Conservation (phyloP, 2,329 filamentous ascomycete species). For the Botryotinia globosa region DNA sequence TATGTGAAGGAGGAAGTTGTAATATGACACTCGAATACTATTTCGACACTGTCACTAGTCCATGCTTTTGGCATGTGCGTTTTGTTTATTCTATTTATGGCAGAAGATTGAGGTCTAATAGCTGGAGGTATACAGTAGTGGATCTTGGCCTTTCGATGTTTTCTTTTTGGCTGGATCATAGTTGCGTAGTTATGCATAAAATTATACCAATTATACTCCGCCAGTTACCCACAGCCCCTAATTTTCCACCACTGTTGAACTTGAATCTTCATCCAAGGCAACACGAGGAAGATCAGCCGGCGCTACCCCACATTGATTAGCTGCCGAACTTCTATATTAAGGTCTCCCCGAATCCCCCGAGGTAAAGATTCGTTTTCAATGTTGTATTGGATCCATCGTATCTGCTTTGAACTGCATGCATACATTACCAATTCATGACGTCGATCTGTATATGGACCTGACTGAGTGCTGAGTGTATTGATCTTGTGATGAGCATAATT, state of each 20-base stretch:
- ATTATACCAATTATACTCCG: not conserved
- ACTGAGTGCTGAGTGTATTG: not conserved
- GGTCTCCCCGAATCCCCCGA: conserved; percentile 4
- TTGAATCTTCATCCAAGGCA: not conserved
- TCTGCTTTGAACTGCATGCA: not conserved
- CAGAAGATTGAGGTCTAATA: not conserved
- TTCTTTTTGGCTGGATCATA: not conserved
- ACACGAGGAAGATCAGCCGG: not conserved
- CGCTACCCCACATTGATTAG: not conserved
- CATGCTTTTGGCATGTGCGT: not conserved
- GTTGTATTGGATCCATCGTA: not conserved
- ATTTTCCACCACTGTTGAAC: conserved; percentile 13
- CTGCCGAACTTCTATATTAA: not conserved
- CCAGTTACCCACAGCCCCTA: not conserved
- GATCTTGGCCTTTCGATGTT: not conserved
- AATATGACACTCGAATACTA: not conserved
- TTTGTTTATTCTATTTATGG: not conserved
- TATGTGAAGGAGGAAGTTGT: not conserved
- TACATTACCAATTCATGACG: not conserved
- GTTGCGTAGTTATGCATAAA: not conserved
- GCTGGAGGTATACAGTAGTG: no score
- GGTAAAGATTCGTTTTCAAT: not conserved
- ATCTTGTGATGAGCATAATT: not conserved
- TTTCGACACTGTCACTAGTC: not conserved
- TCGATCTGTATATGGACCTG: not conserved